These are phyloP conservation scores for Calycina herbarum DNA, from an alignment of 2,329 filamentous ascomycete species.

Conservation along the genomic window DNA sequence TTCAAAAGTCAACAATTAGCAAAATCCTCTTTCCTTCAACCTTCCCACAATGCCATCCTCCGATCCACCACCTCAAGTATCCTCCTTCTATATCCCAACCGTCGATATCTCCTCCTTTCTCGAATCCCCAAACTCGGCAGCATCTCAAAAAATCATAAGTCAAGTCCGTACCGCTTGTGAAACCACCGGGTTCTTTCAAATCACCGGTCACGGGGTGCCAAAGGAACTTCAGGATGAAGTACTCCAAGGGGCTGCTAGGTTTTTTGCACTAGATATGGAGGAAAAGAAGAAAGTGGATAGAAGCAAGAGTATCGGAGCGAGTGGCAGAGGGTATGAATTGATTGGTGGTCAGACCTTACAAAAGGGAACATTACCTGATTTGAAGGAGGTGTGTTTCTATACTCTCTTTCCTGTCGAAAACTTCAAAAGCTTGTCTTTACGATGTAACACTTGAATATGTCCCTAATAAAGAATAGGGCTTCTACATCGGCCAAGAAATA, in stretches of 20 bases:
- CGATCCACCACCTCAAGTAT: not conserved
- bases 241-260: conserved; percentile 42
- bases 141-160: conserved; percentile 32
- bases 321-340: conserved; percentile 51
- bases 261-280: conserved; percentile 49
- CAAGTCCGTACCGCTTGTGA: conserved; percentile 45
- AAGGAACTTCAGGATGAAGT: conserved; percentile 42
- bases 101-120: conserved; percentile 30
- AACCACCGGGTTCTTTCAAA: conserved; percentile 54
- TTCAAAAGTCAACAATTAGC: too few species aligned
- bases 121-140: conserved; percentile 19
- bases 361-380: conserved; percentile 45
- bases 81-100: conserved; percentile 22
- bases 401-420: not conserved
- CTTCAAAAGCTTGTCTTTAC: not conserved
- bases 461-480: conserved; percentile 34
- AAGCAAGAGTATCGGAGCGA: conserved; percentile 39
- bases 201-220: conserved; percentile 47
- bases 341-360: conserved; percentile 48
- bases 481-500: conserved; percentile 45
- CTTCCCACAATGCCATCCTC: not conserved
- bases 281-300: conserved; percentile 46
- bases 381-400: conserved; percentile 42
- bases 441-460: not conserved
- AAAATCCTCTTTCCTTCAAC: not conserved